These are phyloP conservation scores for Fraxinus angustifolia DNA, from an alignment of 305 asterid species.

Conservation along the genomic window DNA sequence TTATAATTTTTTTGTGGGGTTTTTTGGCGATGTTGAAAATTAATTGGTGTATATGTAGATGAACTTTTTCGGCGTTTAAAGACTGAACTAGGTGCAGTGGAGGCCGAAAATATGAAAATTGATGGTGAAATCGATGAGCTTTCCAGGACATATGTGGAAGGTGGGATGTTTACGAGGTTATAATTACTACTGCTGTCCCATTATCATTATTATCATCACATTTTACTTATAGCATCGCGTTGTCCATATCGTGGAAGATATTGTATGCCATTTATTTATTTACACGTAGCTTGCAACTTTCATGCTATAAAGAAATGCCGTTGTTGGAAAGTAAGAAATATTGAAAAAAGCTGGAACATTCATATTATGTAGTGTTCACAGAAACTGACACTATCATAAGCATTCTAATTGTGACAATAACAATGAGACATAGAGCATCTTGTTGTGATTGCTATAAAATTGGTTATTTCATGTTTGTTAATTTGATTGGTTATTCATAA, in stretches of 20 bases:
- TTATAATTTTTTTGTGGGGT: neutral
- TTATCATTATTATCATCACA: neutral
- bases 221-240: neutral
- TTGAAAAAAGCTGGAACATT: neutral
- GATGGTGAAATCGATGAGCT: slow-evolving; percentile 55
- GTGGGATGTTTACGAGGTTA: slow-evolving; percentile 25
- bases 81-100: slow-evolving; percentile 52
- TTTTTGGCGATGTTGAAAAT: neutral
- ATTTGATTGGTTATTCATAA: neutral
- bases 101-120: slow-evolving; percentile 45
- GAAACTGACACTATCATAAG: neutral
- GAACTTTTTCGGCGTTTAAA: slow-evolving; percentile 46
- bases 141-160: slow-evolving; percentile 45
- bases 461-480: neutral
- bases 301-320: neutral
- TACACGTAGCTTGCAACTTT: neutral
- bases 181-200: neutral
- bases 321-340: neutral
- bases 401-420: neutral
- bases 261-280: neutral
- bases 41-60: slow-evolving; percentile 34
- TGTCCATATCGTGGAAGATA: neutral
- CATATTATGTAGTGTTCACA: neutral
- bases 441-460: neutral
- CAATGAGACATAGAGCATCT: slow-evolving; percentile 1